These are phyloP conservation scores for Colletotrichum australisinense DNA, from an alignment of 2,329 filamentous ascomycete genomes.

Conservation along the genomic window DNA sequence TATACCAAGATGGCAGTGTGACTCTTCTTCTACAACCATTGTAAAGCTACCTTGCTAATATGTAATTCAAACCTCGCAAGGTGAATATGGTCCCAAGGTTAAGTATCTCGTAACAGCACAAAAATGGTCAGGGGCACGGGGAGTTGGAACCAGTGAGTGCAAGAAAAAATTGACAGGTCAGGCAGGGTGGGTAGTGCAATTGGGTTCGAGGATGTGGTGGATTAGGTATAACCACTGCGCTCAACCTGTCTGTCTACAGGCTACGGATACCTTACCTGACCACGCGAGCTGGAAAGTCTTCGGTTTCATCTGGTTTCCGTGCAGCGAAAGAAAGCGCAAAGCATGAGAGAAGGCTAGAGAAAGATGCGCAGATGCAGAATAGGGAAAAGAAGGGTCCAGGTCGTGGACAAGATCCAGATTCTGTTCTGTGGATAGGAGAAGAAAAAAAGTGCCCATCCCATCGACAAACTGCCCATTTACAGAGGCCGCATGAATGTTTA, in stretches of 20 bases:
- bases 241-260: not conserved
- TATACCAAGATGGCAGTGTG: not conserved
- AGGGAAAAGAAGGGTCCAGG: constrained; percentile 15
- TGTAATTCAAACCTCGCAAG: not conserved
- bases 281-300: not conserved
- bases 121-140: not conserved
- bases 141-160: not conserved
- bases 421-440: not conserved
- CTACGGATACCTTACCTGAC: no score
- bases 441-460: not conserved
- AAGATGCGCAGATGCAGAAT: not conserved
- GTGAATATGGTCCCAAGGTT: not conserved
- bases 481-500: constrained; percentile 32
- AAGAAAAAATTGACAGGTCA: not conserved
- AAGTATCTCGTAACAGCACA: not conserved
- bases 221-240: not conserved
- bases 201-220: not conserved
- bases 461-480: not conserved
- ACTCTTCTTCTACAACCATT: not conserved
- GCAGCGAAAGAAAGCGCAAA: constrained; percentile 5
- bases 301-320: constrained; percentile 28
- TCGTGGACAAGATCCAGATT: not conserved
- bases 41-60: not conserved
- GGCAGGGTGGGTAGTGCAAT: not conserved
- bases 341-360: not conserved